Conservation (phyloP, 768 basidiomycete genomes). For the Leccinum subtestaceum region DNA sequence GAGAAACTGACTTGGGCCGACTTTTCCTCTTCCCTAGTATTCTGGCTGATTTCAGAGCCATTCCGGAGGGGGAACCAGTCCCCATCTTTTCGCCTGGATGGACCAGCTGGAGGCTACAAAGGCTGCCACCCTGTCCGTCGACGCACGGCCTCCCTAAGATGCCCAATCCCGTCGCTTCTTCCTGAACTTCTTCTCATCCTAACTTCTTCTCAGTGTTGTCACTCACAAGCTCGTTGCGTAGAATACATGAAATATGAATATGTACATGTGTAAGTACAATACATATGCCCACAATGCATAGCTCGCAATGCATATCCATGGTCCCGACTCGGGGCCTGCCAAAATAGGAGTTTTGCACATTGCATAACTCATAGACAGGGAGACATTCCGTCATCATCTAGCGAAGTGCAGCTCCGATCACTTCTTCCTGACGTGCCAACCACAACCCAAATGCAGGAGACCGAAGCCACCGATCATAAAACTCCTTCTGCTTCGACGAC, state of each 20-base stretch:
- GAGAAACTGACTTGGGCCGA: conserved; percentile 29
- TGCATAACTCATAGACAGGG: background rate
- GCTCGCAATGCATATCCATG: background rate
- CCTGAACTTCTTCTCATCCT: background rate
- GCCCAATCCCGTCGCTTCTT: background rate
- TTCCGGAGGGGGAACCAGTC: conserved; percentile 22
- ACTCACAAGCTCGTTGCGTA: background rate
- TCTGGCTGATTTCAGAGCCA: conserved; percentile 27
- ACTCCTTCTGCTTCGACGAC: conserved; percentile 59
- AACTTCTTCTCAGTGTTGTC: background rate
- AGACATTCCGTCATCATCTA: background rate
- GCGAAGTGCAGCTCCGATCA: conserved; percentile 45
- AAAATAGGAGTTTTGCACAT: background rate
- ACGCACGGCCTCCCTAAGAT: conserved; percentile 22
- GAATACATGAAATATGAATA: background rate
- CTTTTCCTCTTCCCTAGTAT: conserved; percentile 30
- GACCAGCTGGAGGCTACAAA: conserved; percentile 20
- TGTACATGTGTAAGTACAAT: background rate
- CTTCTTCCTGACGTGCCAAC: conserved; percentile 73
- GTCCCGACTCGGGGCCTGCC: background rate
- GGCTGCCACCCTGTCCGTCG: conserved; percentile 23
- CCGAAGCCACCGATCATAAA: conserved; percentile 75
- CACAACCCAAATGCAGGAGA: conserved; percentile 77
- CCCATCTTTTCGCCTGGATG: conserved; percentile 25
- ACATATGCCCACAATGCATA: background rate